Evolutionary conservation across 345 rosid genomes (phyloP).

Genomic region (Erucastrum elatum): DNA sequence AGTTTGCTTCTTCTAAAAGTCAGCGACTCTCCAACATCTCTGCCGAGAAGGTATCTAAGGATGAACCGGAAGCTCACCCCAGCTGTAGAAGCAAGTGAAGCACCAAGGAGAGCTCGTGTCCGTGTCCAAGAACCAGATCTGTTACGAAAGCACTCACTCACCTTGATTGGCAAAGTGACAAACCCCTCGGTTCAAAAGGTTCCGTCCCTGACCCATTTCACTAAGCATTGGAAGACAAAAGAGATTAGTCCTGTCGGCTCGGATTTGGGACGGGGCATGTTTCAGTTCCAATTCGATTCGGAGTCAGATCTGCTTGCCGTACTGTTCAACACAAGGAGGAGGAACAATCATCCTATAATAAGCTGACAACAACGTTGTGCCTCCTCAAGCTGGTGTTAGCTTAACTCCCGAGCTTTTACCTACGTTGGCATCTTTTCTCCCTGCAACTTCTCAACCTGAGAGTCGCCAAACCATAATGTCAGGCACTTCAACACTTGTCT

Average conservation of each 20-base stretch:
- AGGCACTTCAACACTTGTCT: constrained; percentile 49
- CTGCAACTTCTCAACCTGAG: constrained; percentile 58
- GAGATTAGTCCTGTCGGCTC: background rate
- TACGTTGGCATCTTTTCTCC: constrained; percentile 64
- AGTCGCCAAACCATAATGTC: constrained; percentile 43
- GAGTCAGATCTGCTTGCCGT: background rate
- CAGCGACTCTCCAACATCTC: background rate
- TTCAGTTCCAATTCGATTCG: background rate
- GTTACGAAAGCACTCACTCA: background rate
- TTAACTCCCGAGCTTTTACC: constrained; percentile 91
- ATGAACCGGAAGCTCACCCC: background rate
- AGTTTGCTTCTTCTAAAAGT: background rate
- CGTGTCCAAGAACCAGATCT: background rate
- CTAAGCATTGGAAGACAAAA: background rate
- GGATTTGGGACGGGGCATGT: background rate
- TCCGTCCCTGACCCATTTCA: background rate
- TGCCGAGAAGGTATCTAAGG: background rate
- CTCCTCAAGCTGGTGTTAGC: constrained; percentile 49
- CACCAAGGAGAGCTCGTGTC: background rate
- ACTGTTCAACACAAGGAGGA: too few species aligned
- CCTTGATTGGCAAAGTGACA: background rate
- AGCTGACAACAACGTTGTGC: background rate
- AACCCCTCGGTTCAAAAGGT: background rate
- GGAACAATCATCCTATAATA: too few species aligned
- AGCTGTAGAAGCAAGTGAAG: background rate